These are phyloP conservation scores for Geoglossum cookeanum DNA, from an alignment of 2,329 filamentous ascomycete genomes.

Conservation along the genomic window DNA sequence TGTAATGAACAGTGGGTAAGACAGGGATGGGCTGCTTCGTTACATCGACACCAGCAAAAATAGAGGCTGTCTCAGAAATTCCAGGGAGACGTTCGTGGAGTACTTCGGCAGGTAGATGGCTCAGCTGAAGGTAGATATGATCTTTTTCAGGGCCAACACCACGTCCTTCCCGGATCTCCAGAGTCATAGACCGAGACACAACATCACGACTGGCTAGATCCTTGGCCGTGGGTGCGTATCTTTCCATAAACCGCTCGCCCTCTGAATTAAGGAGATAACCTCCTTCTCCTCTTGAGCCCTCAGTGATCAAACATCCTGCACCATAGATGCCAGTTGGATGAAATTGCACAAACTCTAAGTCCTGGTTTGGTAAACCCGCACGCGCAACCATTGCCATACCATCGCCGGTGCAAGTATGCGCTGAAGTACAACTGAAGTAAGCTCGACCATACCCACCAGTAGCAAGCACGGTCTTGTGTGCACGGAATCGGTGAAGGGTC, in stretches of 20 bases:
- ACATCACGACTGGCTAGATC: conserved; percentile 93
- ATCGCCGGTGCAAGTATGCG: conserved; percentile 96
- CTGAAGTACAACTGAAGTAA: conserved; percentile 96
- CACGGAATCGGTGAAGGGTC: conserved; percentile 88
- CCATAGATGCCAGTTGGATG: conserved; percentile 98
- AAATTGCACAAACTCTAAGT: conserved; percentile 99
- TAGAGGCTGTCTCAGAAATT: conserved; percentile 96
- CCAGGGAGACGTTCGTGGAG: conserved; percentile 91
- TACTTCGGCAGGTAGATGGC: conserved; percentile 79
- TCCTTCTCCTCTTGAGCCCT: conserved; percentile 94
- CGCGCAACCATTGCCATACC: conserved; percentile 99
- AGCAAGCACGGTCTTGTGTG: conserved; percentile 89
- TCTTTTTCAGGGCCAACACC: conserved; percentile 96
- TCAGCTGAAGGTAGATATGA: conserved; percentile 95
- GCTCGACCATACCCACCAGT: conserved; percentile 95
- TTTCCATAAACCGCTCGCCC: conserved; percentile 98
- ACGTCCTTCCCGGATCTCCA: conserved; percentile 94
- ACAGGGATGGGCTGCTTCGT: conserved; percentile 94
- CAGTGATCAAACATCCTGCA: conserved; percentile 91
- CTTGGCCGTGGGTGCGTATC: conserved; percentile 93
- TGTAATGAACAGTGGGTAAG: conserved; percentile 94
- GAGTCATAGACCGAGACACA: conserved; percentile 91
- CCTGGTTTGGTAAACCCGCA: conserved; percentile 94
- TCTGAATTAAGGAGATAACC: conserved; percentile 94
- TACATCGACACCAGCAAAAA: conserved; percentile 94